Base-by-base conservation (phyloP, 306 rosid species). In the Gastrolobium bilobum region DNA sequence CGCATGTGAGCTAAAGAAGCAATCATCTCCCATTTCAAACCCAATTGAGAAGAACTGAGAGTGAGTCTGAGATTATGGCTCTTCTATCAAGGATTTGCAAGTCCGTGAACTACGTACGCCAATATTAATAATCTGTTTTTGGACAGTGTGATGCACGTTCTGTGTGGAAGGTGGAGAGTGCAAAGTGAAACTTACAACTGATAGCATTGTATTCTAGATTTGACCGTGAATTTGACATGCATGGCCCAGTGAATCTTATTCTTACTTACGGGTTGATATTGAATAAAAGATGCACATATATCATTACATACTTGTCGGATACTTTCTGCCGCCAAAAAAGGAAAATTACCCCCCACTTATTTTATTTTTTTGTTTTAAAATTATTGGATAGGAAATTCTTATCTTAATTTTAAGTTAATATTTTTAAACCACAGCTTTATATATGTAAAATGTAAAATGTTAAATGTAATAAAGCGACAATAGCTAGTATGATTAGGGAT, bases 211-310 rank as follows among this genome's bases (percentile, higher is more conserved):
- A n/a, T 39, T 67, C 7, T 76, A 68, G 87, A 89, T 86, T 82
- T 85, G 90, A 86, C 90, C 79, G 59, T 58, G 77, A 44, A 65
- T 63, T 79, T 82, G 92, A 81, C 85, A 58, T 11, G 72, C 75
- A 50, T 69, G 43, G 13, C 40, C 86, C 90, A 74, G 84, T 84
- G 81, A 86, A 90, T 88, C 88, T 84, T 86, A 88, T 86, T 81
- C 87, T 77, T 74, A 40, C 67, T 40, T 20, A 15, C 75, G 34
- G 1, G 10, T 8, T 65, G 13, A 79, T 84, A 73, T 69, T 54
- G 15, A 59, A 68, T 71, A 34, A 43, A 61, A 61, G 63, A 13
- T 50, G 65, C 56, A 69, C 54, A 35, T 35, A 29, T 44, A 30
- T n/a, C 13, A 33, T 82, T 73, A 42, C 79, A 60, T 82, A 68